Base-by-base conservation (phyloP, 768 basidiomycete genomes). In the Leucogyrophana mollusca region DNA sequence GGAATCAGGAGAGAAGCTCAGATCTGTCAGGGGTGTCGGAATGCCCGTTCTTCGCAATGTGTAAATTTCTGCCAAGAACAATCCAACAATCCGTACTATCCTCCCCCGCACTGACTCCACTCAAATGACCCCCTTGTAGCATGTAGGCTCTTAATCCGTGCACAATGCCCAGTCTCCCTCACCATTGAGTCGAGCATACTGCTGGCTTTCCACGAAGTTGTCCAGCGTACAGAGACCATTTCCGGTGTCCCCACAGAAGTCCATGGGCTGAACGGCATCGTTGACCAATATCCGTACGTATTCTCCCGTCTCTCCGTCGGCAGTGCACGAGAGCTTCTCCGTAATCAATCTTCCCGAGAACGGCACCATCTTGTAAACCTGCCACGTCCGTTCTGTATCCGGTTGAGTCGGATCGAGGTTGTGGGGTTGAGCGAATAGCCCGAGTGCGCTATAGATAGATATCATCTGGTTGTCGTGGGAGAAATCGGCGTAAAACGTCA, bases 401-500 rank as follows among this genome's bases (percentile, higher is more conserved):
- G 60, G 46, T 21, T 42, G 27, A 27, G 57, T 36, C 11, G 56
- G 40, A 7, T n/a, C 44, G 2, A 53, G 60, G 2, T 56, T 44
- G 3, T 25, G 34, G 0, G 54, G 45, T 50, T 74, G 76, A 5
- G 47, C 61, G 60, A 76, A 80, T 40, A 78, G 72, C 34, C 78
- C 90, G 68, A 80, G 46, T 58, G 88, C 67, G 64, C 75, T 59
- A 53, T 83, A 86, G 40, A 93, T 85, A 27, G 88, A 83, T 33
- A 88, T 70, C 80, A 94, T 88, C 58, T 86, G 73, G 61, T 92
- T 90, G 60, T 92, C 90, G 61, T 92, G 90, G 8, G 86, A 81
- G 63, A 92, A 91, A 65, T 94, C 90, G n/a, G 77, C 81, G 58
- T 87, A 90, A 37, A 89, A 55, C 14, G 71, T 71, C 44, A 79